phyloP scores from a whole-genome alignment of 371 early-diverging fungal genomes.

The Syncephalastrum contaminatum region DNA sequence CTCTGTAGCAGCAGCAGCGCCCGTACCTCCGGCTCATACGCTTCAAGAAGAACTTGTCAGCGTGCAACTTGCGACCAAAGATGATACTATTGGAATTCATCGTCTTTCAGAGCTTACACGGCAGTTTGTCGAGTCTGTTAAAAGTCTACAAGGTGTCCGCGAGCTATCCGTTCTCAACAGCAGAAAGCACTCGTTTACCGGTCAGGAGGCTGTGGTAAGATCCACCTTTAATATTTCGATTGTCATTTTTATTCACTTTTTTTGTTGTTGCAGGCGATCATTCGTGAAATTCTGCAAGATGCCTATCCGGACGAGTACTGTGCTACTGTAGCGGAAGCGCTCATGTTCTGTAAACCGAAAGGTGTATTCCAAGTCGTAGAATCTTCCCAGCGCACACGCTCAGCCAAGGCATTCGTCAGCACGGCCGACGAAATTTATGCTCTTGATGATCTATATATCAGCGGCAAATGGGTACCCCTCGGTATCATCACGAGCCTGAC shows the following conservation, averaged over 20 bases:
- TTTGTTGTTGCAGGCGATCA: background rate
- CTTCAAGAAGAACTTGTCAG: background rate
- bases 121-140: slow-evolving; percentile 13
- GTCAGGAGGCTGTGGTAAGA: slow-evolving; percentile 27
- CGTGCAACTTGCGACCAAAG: background rate
- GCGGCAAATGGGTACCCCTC: slow-evolving; percentile 4
- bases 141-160: slow-evolving; percentile 16
- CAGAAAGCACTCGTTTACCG: slow-evolving; percentile 22
- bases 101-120: slow-evolving; percentile 18
- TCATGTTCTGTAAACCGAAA: slow-evolving; percentile 19
- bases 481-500: slow-evolving; percentile 22
- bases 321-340: slow-evolving; percentile 15
- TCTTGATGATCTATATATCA: background rate
- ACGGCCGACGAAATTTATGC: too few relatives aligned
- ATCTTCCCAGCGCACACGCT: too few relatives aligned
- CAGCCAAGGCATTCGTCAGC: too few relatives aligned
- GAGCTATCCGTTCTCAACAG: slow-evolving; percentile 22
- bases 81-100: slow-evolving; percentile 11
- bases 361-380: slow-evolving; percentile 17
- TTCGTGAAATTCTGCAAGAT: background rate
- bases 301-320: slow-evolving; percentile 8
- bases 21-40: slow-evolving; percentile 1
- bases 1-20: background rate
- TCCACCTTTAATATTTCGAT: background rate
- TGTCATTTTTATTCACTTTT: too few relatives aligned